Evolutionary conservation across 192 early-diverging fungal genomes (phyloP), one percentile per base, ranked within the genome.

Genomic region (Umbelopsis ramanniana): DNA sequence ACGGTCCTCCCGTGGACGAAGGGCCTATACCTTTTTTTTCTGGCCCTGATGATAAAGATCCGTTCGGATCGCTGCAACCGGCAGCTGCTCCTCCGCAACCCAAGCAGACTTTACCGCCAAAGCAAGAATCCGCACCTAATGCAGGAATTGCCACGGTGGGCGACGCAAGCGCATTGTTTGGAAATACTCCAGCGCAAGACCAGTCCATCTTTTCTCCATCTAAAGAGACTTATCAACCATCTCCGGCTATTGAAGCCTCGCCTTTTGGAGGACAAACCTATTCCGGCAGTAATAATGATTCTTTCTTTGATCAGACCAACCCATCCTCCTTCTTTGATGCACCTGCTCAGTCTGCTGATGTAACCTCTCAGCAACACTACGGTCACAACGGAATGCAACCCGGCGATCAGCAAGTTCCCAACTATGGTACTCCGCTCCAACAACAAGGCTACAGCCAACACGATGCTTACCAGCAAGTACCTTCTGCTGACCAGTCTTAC

Each of bases 111-210:
- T 29, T 29, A 14, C 29, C 57, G 14, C 57, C 23, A 37, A 29
- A 63, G 57, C 29, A 37, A 2, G 29, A 63, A 29, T 12, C 11
- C 0, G 14, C 6, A 19, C 17, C 48, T 6, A 17, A 50, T n/a
- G 15, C 48, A 15, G 48, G n/a, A 50, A 50, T 15, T 4, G 17
- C 57, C 3, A 12, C 26, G 29, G 33, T 37, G 15, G 57, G 57
- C 33, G 57, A 63, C 35, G 57, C 57, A 37, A 63, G 57, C 57
- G 29, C 57, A 37, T 19, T 63, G 57, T 63, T 63, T 63, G 57
- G 57, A 7, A 29, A 37, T 4, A 9, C 33, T 6, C 35, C 57
- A n/a, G 6, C 57, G 11, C 14, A 63, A 33, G 5, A 35, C 4
- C 17, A 29, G 6, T 6, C 57, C 4, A 4, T 35, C 26, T 63